phyloP scores from a whole-genome alignment of 441 rosid genomes.

The Daphne laureola region DNA sequence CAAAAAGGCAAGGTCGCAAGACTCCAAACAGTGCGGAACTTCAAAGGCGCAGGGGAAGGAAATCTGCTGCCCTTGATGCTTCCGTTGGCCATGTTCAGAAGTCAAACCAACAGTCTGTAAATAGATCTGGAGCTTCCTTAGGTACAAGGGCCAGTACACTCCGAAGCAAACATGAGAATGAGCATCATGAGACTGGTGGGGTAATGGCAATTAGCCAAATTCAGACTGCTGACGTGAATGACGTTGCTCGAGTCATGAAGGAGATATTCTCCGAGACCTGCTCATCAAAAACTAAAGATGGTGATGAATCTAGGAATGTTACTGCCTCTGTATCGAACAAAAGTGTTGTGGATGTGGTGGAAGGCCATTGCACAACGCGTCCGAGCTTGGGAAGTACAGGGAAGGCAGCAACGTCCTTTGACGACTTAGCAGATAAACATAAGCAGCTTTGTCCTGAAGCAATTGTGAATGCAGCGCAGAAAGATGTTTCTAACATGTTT shows the following conservation, averaged over 20 bases:
- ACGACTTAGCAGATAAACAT: constrained; percentile 13
- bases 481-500: too few species aligned
- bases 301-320: constrained; percentile 28
- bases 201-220: constrained; percentile 34
- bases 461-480: too few species aligned
- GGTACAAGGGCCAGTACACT: constrained; percentile 23
- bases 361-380: constrained; percentile 17
- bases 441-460: not conserved
- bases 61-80: constrained; percentile 28
- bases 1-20: constrained; percentile 41
- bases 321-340: constrained; percentile 19
- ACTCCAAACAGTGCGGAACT: constrained; percentile 28
- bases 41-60: constrained; percentile 45
- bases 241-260: constrained; percentile 84
- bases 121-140: constrained; percentile 23
- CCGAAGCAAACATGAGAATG: constrained; percentile 32
- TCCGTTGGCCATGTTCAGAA: constrained; percentile 27
- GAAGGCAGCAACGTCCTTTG: constrained; percentile 18
- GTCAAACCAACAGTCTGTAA: constrained; percentile 20
- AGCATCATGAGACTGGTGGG: constrained; percentile 28
- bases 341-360: constrained; percentile 16
- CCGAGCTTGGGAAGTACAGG: constrained; percentile 12
- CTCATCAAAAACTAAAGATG: constrained; percentile 38
- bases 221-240: constrained; percentile 59
- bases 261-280: constrained; percentile 71